Evolutionary conservation across 495 filamentous ascomycete species (phyloP).

Genomic region (Penicillium chermesinum): DNA sequence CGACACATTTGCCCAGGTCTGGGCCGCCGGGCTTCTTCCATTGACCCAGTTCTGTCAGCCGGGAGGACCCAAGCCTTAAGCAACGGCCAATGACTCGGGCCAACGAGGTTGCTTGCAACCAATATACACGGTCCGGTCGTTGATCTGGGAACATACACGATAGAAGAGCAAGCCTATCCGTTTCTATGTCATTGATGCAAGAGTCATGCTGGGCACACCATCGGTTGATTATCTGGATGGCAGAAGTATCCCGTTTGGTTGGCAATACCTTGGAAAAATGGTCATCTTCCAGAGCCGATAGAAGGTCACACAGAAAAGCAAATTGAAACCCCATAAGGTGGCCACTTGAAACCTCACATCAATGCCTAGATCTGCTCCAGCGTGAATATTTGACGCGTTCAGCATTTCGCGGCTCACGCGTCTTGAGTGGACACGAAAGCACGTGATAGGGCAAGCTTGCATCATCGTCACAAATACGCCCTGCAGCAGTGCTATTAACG

Average conservation of each 20-base stretch:
- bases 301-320: slow-evolving; percentile 53
- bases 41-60: slow-evolving; percentile 55
- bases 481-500: too few species aligned
- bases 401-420: too few species aligned
- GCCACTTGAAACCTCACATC: too few species aligned
- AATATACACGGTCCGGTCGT: slow-evolving; percentile 70
- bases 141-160: slow-evolving; percentile 71
- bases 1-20: slow-evolving; percentile 67
- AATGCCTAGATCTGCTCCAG: too few species aligned
- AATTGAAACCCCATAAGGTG: slow-evolving; percentile 61
- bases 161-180: slow-evolving; percentile 56
- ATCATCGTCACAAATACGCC: too few species aligned
- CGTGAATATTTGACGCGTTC: too few species aligned
- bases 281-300: slow-evolving; percentile 49
- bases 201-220: slow-evolving; percentile 60
- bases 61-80: slow-evolving; percentile 53
- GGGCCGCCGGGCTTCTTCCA: slow-evolving; percentile 54
- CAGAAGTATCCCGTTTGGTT: slow-evolving; percentile 25
- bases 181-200: slow-evolving; percentile 45
- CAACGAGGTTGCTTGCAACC: slow-evolving; percentile 54
- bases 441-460: background rate
- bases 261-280: slow-evolving; percentile 35
- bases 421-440: slow-evolving; percentile 1
- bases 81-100: slow-evolving; percentile 59
- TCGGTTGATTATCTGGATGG: slow-evolving; percentile 35